These are phyloP conservation scores for Verticillium longisporum DNA, from an alignment of 2,329 filamentous ascomycete species.

Conservation along the genomic window DNA sequence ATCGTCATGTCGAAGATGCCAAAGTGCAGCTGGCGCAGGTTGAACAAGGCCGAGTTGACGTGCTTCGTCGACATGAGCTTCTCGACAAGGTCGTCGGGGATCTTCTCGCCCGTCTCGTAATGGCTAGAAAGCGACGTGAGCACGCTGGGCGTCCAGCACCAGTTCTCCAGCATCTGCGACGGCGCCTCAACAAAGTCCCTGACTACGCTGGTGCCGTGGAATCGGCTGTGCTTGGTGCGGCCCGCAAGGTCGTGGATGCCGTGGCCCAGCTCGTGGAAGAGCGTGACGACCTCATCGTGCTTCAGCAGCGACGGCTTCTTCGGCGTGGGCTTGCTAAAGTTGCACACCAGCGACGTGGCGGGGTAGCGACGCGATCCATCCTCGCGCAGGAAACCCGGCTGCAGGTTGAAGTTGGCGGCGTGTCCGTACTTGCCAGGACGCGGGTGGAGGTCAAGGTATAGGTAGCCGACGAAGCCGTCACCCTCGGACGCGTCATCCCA, in stretches of 20 bases:
- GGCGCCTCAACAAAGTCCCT: slow-evolving; percentile 67
- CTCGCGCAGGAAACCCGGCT: slow-evolving; percentile 61
- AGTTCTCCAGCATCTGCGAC: slow-evolving; percentile 69
- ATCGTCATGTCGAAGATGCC: slow-evolving; percentile 81
- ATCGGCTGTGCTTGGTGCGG: slow-evolving; percentile 55
- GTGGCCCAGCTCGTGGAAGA: slow-evolving; percentile 32
- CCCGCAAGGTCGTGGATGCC: slow-evolving; percentile 65
- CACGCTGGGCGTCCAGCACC: slow-evolving; percentile 64
- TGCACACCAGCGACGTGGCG: slow-evolving; percentile 56
- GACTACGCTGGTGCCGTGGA: slow-evolving; percentile 61
- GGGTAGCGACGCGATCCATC: slow-evolving; percentile 69
- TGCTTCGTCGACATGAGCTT: slow-evolving; percentile 72
- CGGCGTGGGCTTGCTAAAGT: slow-evolving; percentile 49
- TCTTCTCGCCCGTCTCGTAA: slow-evolving; percentile 62
- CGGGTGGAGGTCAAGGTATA: slow-evolving; percentile 77
- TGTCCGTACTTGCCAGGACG: slow-evolving; percentile 79
- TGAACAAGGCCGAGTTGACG: slow-evolving; percentile 74
- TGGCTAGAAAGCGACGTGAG: slow-evolving; percentile 64
- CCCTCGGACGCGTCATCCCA: slow-evolving; percentile 72
- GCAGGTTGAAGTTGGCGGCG: slow-evolving; percentile 77
- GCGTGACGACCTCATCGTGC: slow-evolving; percentile 48
- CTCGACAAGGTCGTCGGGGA: slow-evolving; percentile 68
- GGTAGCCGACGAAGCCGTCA: slow-evolving; percentile 68
- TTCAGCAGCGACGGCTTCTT: slow-evolving; percentile 51
- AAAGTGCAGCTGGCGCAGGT: slow-evolving; percentile 72